phyloP scores from a whole-genome alignment of 1,284 basidiomycete genomes.

The Sphagnurus paluster region DNA sequence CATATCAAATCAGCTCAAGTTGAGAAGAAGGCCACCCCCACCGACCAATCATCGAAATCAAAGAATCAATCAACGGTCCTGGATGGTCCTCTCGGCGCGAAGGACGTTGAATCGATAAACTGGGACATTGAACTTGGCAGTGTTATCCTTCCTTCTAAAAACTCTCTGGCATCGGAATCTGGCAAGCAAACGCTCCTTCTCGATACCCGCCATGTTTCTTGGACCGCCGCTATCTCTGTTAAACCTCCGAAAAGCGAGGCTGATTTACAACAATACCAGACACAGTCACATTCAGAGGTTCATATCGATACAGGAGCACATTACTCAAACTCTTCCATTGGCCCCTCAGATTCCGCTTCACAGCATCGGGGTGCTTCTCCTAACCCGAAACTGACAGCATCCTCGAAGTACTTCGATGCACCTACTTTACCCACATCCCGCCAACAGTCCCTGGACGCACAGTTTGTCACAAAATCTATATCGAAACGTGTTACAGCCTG shows the following conservation, averaged over 20 bases:
- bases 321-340: conserved; percentile 24
- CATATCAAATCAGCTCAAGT: no score
- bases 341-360: conserved; percentile 32
- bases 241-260: neutral
- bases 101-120: conserved; percentile 43
- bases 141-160: conserved; percentile 20
- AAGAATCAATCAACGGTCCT: neutral
- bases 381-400: neutral
- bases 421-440: neutral
- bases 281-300: neutral
- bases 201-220: conserved; percentile 22
- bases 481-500: no score
- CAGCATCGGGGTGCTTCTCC: conserved; percentile 12
- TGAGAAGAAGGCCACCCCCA: no score
- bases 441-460: neutral
- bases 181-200: conserved; percentile 21
- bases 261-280: conserved; percentile 9
- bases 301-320: conserved; percentile 3
- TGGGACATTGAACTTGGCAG: conserved; percentile 67
- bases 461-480: neutral
- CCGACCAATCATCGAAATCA: neutral
- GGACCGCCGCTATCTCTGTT: conserved; percentile 3
- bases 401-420: conserved; percentile 17
- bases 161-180: conserved; percentile 13
- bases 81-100: neutral